These are phyloP conservation scores for Neonectria magnoliae DNA, from an alignment of 2,329 filamentous ascomycete genomes.

Conservation along the genomic window DNA sequence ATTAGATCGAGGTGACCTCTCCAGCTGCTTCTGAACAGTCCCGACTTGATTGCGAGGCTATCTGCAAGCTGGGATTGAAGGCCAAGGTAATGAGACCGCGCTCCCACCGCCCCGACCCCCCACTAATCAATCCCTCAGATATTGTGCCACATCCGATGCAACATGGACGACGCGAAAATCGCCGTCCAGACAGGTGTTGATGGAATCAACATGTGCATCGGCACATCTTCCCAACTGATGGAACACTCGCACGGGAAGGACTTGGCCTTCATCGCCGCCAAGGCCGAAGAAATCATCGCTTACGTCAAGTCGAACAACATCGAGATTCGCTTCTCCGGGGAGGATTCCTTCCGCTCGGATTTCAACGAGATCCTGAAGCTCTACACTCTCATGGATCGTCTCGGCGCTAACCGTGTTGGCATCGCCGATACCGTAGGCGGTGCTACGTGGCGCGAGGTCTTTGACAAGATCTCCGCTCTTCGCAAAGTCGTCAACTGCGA, in stretches of 20 bases:
- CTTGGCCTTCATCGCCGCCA: slow-evolving; percentile 85
- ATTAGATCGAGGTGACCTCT: slow-evolving; percentile 75
- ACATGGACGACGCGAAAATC: slow-evolving; percentile 68
- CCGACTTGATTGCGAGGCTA: slow-evolving; percentile 84
- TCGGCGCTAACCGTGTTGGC: slow-evolving; percentile 85
- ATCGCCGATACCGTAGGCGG: slow-evolving; percentile 69
- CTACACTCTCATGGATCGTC: slow-evolving; percentile 84
- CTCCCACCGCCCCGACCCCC: slow-evolving; percentile 64
- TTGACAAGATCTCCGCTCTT: slow-evolving; percentile 61
- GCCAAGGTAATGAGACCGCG: slow-evolving; percentile 34
- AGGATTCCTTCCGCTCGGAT: slow-evolving; percentile 88
- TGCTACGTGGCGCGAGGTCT: slow-evolving; percentile 86
- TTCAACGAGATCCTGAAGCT: slow-evolving; percentile 79
- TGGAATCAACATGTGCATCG: slow-evolving; percentile 76
- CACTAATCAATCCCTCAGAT: slow-evolving; percentile 7
- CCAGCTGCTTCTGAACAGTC: slow-evolving; percentile 90
- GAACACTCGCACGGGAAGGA: slow-evolving; percentile 92
- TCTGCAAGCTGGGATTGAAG: slow-evolving; percentile 94
- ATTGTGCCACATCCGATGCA: slow-evolving; percentile 42
- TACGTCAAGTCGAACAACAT: slow-evolving; percentile 35
- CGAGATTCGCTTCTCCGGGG: slow-evolving; percentile 66
- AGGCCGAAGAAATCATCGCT: slow-evolving; percentile 47
- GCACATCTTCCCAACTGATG: slow-evolving; percentile 82
- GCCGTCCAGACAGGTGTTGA: slow-evolving; percentile 82
- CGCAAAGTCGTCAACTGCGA: slow-evolving; percentile 63